A percentile compares a stretch with the other conserved stretches of the same genome.
Conservation (phyloP, 1,284 basidiomycete species). For the Rhodotorula sp. region DNA sequence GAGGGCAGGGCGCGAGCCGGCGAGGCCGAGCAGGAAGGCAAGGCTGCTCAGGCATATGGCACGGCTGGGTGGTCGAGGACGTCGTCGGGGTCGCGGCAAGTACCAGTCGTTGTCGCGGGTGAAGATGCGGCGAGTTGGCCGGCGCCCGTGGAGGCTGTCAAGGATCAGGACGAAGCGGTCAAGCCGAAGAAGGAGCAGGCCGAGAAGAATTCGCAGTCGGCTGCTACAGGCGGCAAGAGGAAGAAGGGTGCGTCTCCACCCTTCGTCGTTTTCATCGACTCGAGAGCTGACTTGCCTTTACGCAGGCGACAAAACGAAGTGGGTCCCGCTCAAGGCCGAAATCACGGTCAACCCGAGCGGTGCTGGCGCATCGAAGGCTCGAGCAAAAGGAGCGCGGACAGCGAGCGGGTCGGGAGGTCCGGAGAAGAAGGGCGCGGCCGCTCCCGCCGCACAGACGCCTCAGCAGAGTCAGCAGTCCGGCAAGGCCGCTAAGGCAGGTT, state of each 20-base stretch:
- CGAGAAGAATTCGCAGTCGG: slow-evolving; percentile 4
- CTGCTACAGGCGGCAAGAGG: slow-evolving; percentile 15
- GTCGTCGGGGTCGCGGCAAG: neutral
- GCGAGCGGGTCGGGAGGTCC: neutral
- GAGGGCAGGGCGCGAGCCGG: neutral
- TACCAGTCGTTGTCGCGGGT: slow-evolving; percentile 22
- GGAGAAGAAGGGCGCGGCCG: slow-evolving; percentile 15
- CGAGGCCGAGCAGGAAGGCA: neutral
- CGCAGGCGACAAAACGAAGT: slow-evolving; percentile 32
- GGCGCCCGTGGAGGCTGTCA: slow-evolving; percentile 28
- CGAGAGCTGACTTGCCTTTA: too few species aligned
- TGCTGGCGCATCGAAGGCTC: slow-evolving; percentile 8
- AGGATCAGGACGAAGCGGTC: neutral
- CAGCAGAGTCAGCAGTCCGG: neutral
- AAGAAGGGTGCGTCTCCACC: slow-evolving; percentile 35
- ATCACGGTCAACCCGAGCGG: slow-evolving; percentile 26
- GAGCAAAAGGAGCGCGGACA: neutral
- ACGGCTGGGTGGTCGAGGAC: neutral
- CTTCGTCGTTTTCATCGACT: neutral
- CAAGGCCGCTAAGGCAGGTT: neutral
- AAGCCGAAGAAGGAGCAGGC: slow-evolving; percentile 10
- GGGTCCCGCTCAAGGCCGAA: slow-evolving; percentile 39
- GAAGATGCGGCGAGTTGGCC: slow-evolving; percentile 34
- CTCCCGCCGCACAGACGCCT: neutral
- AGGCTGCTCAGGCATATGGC: neutral